Evolutionary conservation across 495 filamentous ascomycete species (phyloP).

Genomic region (Apiosordaria backusii): DNA sequence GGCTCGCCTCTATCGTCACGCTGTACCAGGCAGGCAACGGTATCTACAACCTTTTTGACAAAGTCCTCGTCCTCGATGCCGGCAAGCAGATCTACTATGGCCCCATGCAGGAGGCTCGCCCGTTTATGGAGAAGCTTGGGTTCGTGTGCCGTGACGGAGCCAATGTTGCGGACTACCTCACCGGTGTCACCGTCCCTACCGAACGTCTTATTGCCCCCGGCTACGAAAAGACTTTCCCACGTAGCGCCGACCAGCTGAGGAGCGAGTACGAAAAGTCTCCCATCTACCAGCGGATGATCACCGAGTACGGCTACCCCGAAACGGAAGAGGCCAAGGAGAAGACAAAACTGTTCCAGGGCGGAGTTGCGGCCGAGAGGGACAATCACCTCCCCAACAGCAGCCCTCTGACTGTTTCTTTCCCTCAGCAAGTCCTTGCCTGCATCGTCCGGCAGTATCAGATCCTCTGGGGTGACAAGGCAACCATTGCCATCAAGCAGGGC

Average conservation of each 20-base stretch:
- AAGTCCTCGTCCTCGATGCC: slow-evolving; percentile 59
- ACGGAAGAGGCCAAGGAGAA: slow-evolving; percentile 41
- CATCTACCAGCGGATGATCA: slow-evolving; percentile 33
- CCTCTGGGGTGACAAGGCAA: slow-evolving; percentile 57
- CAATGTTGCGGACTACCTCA: slow-evolving; percentile 62
- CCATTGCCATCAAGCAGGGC: slow-evolving; percentile 55
- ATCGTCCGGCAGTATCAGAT: slow-evolving; percentile 55
- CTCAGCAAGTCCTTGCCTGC: slow-evolving; percentile 54
- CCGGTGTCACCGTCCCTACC: slow-evolving; percentile 32
- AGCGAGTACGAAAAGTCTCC: slow-evolving; percentile 41
- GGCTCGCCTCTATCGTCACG: slow-evolving; percentile 57
- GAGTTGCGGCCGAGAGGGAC: slow-evolving; percentile 46
- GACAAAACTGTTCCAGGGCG: slow-evolving; percentile 48
- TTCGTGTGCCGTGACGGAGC: slow-evolving; percentile 48
- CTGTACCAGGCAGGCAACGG: slow-evolving; percentile 71
- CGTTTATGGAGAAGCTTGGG: slow-evolving; percentile 54
- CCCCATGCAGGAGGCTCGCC: slow-evolving; percentile 46
- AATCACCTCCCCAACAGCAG: slow-evolving; percentile 39
- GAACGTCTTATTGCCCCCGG: slow-evolving; percentile 24
- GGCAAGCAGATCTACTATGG: slow-evolving; percentile 65
- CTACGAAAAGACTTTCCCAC: slow-evolving; percentile 44
- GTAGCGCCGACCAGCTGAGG: slow-evolving; percentile 43
- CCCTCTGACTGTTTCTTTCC: slow-evolving; percentile 54
- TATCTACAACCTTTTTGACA: slow-evolving; percentile 63
- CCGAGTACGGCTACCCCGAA: slow-evolving; percentile 51